phyloP scores from a whole-genome alignment of 2,329 filamentous ascomycete genomes.

The Tympanopsis confertula region DNA sequence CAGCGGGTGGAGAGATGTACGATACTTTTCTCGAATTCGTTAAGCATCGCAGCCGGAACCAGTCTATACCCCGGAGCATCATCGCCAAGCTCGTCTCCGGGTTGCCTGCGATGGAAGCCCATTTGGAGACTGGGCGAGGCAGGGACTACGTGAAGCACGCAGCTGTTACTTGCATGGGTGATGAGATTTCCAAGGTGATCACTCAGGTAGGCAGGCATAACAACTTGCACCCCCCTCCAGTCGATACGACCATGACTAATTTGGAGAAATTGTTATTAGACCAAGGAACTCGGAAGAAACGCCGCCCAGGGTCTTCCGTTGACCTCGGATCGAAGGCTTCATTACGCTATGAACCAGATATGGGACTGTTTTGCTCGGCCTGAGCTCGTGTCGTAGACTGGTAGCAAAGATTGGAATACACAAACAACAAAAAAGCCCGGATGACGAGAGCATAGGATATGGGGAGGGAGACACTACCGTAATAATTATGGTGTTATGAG shows the following conservation, averaged over 20 bases:
- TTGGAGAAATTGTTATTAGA: no score
- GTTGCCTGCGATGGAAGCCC: constrained; percentile 39
- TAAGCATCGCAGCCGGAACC: constrained; percentile 23
- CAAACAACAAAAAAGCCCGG: no score
- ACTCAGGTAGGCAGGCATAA: no score
- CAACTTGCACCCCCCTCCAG: constrained; percentile 2
- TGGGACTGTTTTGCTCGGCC: constrained; percentile 42
- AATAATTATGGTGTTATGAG: background rate
- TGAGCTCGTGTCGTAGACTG: no score
- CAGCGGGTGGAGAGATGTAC: constrained; percentile 71
- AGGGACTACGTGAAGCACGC: constrained; percentile 19
- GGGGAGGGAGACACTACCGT: constrained; percentile 7
- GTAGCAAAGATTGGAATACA: no score
- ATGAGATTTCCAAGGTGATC: constrained; percentile 17
- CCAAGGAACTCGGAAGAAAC: constrained; percentile 21
- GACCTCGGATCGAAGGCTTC: constrained; percentile 61
- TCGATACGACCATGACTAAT: constrained; percentile 2
- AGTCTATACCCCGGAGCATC: constrained; percentile 27
- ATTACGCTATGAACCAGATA: constrained; percentile 60
- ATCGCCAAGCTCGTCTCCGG: constrained; percentile 45
- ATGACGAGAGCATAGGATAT: no score
- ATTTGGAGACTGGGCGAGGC: constrained; percentile 12
- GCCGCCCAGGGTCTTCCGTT: constrained; percentile 50
- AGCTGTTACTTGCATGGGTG: constrained; percentile 19
- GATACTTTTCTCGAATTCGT: constrained; percentile 43